Conservation (phyloP, 2,329 filamentous ascomycete species). For the Aspergillus sp. region DNA sequence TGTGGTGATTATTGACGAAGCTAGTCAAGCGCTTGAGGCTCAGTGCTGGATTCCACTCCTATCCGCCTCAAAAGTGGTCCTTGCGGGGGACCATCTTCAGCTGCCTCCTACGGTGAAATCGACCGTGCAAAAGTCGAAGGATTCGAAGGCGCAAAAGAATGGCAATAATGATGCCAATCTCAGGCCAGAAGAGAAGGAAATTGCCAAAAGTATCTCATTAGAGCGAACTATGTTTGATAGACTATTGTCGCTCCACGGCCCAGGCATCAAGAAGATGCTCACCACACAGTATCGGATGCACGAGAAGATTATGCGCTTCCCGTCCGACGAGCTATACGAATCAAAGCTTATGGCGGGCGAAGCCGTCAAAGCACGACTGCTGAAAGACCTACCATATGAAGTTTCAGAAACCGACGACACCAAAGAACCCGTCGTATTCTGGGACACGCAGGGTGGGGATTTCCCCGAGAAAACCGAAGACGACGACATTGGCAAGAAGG, state of each 20-base stretch:
- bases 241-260: slow-evolving; percentile 71
- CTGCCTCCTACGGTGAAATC: slow-evolving; percentile 93
- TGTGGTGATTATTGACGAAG: slow-evolving; percentile 92
- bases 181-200: slow-evolving; percentile 32
- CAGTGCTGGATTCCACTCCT: slow-evolving; percentile 94
- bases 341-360: slow-evolving; percentile 74
- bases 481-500: slow-evolving; percentile 51
- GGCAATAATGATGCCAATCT: slow-evolving; percentile 25
- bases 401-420: slow-evolving; percentile 81
- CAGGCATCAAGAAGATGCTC: slow-evolving; percentile 83
- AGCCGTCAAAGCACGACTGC: slow-evolving; percentile 64
- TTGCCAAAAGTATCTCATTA: slow-evolving; percentile 53
- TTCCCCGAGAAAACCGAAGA: slow-evolving; percentile 79
- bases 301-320: slow-evolving; percentile 89
- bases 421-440: slow-evolving; percentile 79
- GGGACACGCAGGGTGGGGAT: slow-evolving; percentile 91
- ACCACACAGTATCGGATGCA: slow-evolving; percentile 99
- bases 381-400: slow-evolving; percentile 70
- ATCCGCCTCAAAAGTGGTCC: slow-evolving; percentile 71
- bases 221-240: slow-evolving; percentile 93
- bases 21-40: slow-evolving; percentile 88
- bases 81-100: slow-evolving; percentile 91
- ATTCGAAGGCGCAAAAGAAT: slow-evolving; percentile 13
- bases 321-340: slow-evolving; percentile 82
- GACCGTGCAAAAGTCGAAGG: slow-evolving; percentile 35